phyloP scores from a whole-genome alignment of 2,329 filamentous ascomycete species.

The Tolypocladium capitatum region DNA sequence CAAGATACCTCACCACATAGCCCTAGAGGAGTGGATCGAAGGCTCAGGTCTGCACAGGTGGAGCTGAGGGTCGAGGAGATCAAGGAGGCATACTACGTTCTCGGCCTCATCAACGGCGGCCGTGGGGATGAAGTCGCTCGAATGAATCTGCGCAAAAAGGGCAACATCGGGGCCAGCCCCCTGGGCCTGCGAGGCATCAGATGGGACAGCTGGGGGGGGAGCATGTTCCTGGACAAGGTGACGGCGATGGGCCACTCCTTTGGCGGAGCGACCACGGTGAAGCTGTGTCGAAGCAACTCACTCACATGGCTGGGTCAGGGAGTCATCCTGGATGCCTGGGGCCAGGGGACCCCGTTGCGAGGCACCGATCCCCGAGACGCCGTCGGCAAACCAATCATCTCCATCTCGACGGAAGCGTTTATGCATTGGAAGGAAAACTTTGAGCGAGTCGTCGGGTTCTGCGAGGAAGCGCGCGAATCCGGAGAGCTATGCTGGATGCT shows the following conservation, averaged over 20 bases:
- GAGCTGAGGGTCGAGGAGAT: conserved; percentile 50
- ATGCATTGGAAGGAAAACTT: conserved; percentile 58
- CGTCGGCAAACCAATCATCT: conserved; percentile 41
- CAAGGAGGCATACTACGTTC: conserved; percentile 45
- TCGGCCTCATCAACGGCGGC: conserved; percentile 41
- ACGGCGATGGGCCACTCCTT: conserved; percentile 56
- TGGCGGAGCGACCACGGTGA: conserved; percentile 49
- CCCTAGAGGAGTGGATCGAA: conserved; percentile 43
- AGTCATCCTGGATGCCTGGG: conserved; percentile 56
- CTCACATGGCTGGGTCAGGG: conserved; percentile 47
- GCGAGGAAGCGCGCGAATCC: conserved; percentile 38
- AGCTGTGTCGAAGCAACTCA: conserved; percentile 41
- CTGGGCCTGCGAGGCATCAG: conserved; percentile 39
- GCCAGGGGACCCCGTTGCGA: conserved; percentile 30
- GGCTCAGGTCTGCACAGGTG: conserved; percentile 47
- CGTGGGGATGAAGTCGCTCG: conserved; percentile 34
- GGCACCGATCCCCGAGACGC: conserved; percentile 30
- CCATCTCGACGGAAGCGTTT: conserved; percentile 55
- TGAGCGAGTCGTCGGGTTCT: conserved; percentile 39
- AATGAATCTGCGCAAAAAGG: conserved; percentile 41
- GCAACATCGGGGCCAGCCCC: conserved; percentile 45
- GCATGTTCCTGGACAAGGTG: conserved; percentile 42
- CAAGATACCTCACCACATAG: conserved; percentile 40
- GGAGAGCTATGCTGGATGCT: conserved; percentile 35
- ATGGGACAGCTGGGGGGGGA: conserved; percentile 43